Percentiles rank a stretch among this genome's conserved stretches.
Conservation (phyloP, 2,329 filamentous ascomycete genomes). For the Tolypocladium pustulatum region DNA sequence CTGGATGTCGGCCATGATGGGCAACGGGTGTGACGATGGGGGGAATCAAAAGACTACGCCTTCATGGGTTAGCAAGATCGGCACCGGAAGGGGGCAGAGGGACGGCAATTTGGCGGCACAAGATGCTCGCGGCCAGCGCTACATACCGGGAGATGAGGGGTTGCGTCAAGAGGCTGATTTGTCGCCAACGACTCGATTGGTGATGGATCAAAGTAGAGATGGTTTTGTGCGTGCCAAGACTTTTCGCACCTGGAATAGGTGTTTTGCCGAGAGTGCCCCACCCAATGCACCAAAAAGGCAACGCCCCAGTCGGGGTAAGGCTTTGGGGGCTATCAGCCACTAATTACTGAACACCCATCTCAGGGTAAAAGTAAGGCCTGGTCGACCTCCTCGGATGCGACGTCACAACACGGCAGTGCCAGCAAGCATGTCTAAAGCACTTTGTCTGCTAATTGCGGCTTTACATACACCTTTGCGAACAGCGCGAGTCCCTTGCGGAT, state of each 20-base stretch:
- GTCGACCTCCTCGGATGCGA: no score
- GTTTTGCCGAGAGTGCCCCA: conserved; percentile 18
- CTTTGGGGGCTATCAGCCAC: neutral
- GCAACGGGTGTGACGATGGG: conserved; percentile 17
- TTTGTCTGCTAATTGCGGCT: neutral
- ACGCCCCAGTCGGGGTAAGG: neutral
- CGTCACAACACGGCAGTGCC: no score
- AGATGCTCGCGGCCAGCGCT: conserved; percentile 1
- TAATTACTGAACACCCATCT: neutral
- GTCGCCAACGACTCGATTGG: conserved; percentile 23
- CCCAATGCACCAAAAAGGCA: neutral
- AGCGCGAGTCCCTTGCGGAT: neutral
- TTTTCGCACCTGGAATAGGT: conserved; percentile 30
- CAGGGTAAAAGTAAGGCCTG: no score
- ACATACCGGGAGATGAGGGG: conserved; percentile 24
- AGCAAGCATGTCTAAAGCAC: no score
- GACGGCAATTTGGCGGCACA: neutral
- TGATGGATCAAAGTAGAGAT: conserved; percentile 25
- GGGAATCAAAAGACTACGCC: conserved; percentile 1
- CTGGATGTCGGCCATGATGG: conserved; percentile 45
- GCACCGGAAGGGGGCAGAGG: neutral
- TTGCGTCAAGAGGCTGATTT: conserved; percentile 21
- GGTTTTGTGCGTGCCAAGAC: conserved; percentile 36
- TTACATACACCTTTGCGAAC: neutral
- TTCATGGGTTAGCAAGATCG: conserved; percentile 5